These are phyloP conservation scores for Galerina marginata DNA, from an alignment of 768 basidiomycete species.

Conservation along the genomic window DNA sequence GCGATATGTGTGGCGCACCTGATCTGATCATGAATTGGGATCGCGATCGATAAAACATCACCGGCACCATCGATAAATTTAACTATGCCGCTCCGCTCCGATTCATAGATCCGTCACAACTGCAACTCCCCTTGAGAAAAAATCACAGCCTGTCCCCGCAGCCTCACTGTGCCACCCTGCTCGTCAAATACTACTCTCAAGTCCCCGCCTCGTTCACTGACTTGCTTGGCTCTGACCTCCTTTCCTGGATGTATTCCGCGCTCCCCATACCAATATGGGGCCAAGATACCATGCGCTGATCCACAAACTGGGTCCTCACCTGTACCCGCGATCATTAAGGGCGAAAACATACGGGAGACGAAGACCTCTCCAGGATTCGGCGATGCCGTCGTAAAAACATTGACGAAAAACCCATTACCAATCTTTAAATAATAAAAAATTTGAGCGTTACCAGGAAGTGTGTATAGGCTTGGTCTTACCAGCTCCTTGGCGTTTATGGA, in stretches of 20 bases:
- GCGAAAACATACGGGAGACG: constrained; percentile 58
- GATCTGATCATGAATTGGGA: too few species aligned
- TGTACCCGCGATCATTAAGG: constrained; percentile 29
- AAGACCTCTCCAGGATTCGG: constrained; percentile 41
- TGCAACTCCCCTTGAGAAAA: constrained; percentile 38
- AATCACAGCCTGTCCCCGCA: constrained; percentile 42
- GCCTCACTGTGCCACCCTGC: constrained; percentile 31
- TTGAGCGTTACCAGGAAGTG: neutral
- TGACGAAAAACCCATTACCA: constrained; percentile 38
- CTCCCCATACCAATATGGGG: constrained; percentile 54
- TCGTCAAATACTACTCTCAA: constrained; percentile 45
- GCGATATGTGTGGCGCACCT: too few species aligned
- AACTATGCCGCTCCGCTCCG: neutral
- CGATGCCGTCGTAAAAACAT: constrained; percentile 45
- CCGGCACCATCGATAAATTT: too few species aligned
- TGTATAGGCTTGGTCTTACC: constrained; percentile 31
- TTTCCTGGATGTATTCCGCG: constrained; percentile 33
- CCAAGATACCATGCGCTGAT: constrained; percentile 54
- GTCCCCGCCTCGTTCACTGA: constrained; percentile 55
- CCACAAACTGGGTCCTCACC: constrained; percentile 61
- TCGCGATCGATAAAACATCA: too few species aligned
- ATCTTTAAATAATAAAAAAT: constrained; percentile 23
- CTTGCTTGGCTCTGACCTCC: constrained; percentile 51
- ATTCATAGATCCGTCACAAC: neutral
- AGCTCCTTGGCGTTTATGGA: constrained; percentile 36